Evolutionary conservation across 1,139 yeast species (phyloP).

Genomic region (Candida albicans): DNA sequence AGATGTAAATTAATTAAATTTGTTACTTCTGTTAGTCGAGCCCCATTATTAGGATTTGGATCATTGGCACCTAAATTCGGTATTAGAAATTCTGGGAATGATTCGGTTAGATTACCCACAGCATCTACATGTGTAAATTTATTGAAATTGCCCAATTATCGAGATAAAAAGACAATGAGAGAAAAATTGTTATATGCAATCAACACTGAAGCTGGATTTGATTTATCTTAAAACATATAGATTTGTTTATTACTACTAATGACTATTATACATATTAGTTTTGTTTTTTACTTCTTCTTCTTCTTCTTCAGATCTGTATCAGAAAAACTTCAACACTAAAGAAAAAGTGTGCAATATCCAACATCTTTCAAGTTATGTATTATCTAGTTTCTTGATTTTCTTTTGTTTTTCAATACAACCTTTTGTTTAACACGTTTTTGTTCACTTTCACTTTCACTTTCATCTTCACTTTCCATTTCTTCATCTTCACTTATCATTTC

Average conservation of each 20-base stretch:
- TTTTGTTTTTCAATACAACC: slow-evolving; percentile 77
- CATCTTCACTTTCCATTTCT: slow-evolving; percentile 43
- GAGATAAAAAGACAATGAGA: slow-evolving; percentile 54
- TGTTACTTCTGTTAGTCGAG: slow-evolving; percentile 88
- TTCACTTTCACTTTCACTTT: slow-evolving; percentile 34
- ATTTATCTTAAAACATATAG: slow-evolving; percentile 45
- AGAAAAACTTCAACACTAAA: too few relatives aligned
- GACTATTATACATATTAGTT: slow-evolving; percentile 1
- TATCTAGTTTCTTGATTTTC: slow-evolving; percentile 31
- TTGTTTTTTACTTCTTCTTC: too few relatives aligned
- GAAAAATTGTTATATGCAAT: slow-evolving; percentile 75
- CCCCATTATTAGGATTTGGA: slow-evolving; percentile 85
- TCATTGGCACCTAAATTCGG: slow-evolving; percentile 79
- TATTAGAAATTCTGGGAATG: slow-evolving; percentile 68
- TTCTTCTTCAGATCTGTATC: too few relatives aligned
- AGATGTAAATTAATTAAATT: slow-evolving; percentile 69
- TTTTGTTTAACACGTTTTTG: slow-evolving; percentile 59
- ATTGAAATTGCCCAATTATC: slow-evolving; percentile 81
- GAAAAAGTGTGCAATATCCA: neutral
- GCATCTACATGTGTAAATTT: slow-evolving; percentile 92
- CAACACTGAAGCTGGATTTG: slow-evolving; percentile 82
- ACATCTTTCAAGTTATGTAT: too few relatives aligned
- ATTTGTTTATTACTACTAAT: slow-evolving; percentile 1
- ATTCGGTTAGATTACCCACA: slow-evolving; percentile 66
- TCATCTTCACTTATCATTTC: slow-evolving; percentile 21